Evolutionary conservation across 305 asterid species (phyloP).

Genomic region (Ilex paraguariensis): DNA sequence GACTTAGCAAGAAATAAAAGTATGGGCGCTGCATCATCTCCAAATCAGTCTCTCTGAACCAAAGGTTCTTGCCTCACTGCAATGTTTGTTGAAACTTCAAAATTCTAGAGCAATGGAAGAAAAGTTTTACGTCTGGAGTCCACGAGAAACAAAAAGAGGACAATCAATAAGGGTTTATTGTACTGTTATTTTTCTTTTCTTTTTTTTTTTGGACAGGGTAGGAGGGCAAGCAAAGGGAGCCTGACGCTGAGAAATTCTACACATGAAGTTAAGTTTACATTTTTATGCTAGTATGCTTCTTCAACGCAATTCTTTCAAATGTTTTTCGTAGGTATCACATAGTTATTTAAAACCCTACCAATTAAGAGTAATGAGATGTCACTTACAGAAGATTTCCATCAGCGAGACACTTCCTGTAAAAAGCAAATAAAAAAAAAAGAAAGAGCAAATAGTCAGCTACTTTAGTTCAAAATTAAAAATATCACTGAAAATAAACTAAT

Average conservation of each 20-base stretch:
- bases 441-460: background rate
- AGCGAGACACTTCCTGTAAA: conserved; percentile 60
- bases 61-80: too few relatives aligned
- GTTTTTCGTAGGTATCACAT: background rate
- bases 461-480: background rate
- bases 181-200: too few relatives aligned
- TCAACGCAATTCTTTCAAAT: background rate
- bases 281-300: background rate
- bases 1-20: too few relatives aligned
- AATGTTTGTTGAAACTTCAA: too few relatives aligned
- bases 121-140: too few relatives aligned
- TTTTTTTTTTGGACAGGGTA: background rate
- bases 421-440: conserved; percentile 10
- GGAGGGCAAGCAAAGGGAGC: background rate
- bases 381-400: conserved; percentile 98
- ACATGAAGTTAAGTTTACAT: background rate
- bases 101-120: too few relatives aligned
- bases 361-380: conserved; percentile 8
- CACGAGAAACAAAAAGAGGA: too few relatives aligned
- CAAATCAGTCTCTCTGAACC: too few relatives aligned
- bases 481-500: conserved; percentile 10
- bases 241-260: background rate
- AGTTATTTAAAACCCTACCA: background rate
- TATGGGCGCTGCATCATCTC: too few relatives aligned
- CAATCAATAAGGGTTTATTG: too few relatives aligned